Base-by-base conservation (phyloP, 495 filamentous ascomycete species). In the Trichocladium uniseriatum region DNA sequence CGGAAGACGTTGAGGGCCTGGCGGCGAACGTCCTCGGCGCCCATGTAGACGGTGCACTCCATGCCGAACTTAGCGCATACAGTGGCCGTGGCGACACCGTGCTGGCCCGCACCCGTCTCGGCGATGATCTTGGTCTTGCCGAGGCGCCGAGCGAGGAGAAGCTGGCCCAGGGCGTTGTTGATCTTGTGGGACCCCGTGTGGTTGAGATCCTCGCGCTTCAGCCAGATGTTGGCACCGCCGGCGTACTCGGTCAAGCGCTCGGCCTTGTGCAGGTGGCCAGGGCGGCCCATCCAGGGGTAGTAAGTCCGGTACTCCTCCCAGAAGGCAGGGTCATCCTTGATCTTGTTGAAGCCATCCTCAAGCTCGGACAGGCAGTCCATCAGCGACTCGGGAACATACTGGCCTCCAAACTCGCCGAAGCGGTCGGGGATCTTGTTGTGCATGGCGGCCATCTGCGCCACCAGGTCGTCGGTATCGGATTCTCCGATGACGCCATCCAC, bases 321-420 rank as follows among this genome's bases (percentile, higher is more conserved):
- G 75, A 97, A 99, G 22, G 77, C 73, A 6, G 89, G 84, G 61
- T 97, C 91, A 42, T 89, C 79, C 55, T 81, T 81, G 36, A 88
- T 86, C 38, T 80, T 68, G 51, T 94, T 79, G 72, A 99, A 99
- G n/a, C 91, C 92, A 9, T 74, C 72, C 64, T 97, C 90, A 13
- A 99, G 79, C 69, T 99, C 82, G 0, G 81, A 79, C 54, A 99
- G 72, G 61, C 92, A 97, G 68, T 95, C 90, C 89, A 97, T 97
- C 24, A 99, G 77, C 6, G 89, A 89, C 68, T 99, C 92, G 1
- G 92, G 94, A 0, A 99, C 91, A 59, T 97, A 99, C 65, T 97
- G 92, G n/a, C 92, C 92, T 56, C 92, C 92, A 55, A 95, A 99
- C 65, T 95, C 87, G 49, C 92, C 92, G 59, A 99, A 99, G 13